Evolutionary conservation across 2,329 filamentous ascomycete genomes (phyloP).

Genomic region (Trichoderma asperellum): DNA sequence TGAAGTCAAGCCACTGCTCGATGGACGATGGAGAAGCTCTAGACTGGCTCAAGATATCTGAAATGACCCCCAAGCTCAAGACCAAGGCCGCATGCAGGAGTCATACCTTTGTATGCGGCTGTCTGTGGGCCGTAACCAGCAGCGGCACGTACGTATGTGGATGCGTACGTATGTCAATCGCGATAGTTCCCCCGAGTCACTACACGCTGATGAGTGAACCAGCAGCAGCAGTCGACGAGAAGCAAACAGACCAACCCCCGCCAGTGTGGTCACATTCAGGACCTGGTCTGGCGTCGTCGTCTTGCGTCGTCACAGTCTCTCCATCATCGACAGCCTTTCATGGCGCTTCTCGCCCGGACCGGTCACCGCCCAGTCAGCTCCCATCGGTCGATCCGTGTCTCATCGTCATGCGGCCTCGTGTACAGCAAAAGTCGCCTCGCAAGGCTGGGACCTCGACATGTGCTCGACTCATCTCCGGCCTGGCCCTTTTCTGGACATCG

Average conservation of each 20-base stretch:
- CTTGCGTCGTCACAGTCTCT: conserved; percentile 10
- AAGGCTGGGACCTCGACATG: conserved; percentile 17
- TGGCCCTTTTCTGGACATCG: not conserved
- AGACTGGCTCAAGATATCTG: not conserved
- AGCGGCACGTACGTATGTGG: conserved; percentile 5
- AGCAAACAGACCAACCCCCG: not conserved
- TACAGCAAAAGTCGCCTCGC: conserved; percentile 14
- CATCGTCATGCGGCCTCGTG: conserved; percentile 16
- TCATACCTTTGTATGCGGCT: not conserved
- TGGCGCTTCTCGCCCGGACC: not conserved
- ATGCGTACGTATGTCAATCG: not conserved
- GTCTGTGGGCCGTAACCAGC: not conserved
- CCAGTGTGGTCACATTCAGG: conserved; percentile 14
- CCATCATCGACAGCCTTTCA: not conserved
- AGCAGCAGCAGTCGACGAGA: not conserved
- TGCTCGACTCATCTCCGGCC: conserved; percentile 6
- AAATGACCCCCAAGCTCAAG: not conserved
- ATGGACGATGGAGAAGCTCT: not conserved
- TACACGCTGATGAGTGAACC: not conserved
- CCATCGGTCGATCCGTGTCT: not conserved
- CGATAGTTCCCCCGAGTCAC: not conserved
- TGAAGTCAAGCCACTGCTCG: not conserved
- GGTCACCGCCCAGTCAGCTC: conserved; percentile 1
- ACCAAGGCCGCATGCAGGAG: not conserved
- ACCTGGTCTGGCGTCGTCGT: not conserved